phyloP scores from a whole-genome alignment of 2,329 filamentous ascomycete genomes.

The Diplodia sapinea region DNA sequence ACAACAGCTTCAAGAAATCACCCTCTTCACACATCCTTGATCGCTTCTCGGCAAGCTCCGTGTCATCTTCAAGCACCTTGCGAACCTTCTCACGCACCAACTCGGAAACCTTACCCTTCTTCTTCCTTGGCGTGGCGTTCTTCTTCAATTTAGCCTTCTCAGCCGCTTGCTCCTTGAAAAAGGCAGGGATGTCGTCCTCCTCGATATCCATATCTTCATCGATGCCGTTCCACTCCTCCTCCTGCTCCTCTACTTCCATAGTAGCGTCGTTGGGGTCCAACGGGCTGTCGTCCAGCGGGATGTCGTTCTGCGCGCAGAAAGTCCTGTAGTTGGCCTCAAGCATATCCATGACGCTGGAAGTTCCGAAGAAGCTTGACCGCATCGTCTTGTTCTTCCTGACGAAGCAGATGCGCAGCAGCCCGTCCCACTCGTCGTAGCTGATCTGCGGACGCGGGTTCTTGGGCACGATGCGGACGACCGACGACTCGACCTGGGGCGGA shows the following conservation, averaged over 20 bases:
- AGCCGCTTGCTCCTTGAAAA: conserved; percentile 72
- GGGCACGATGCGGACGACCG: conserved; percentile 86
- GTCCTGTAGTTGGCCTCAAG: conserved; percentile 87
- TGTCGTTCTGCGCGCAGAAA: conserved; percentile 86
- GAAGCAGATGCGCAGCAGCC: conserved; percentile 81
- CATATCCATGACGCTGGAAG: conserved; percentile 79
- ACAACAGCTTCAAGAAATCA: conserved; percentile 82
- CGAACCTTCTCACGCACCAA: conserved; percentile 86
- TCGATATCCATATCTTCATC: conserved; percentile 63
- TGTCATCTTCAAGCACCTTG: conserved; percentile 81
- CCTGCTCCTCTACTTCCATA: conserved; percentile 57
- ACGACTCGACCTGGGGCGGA: conserved; percentile 89
- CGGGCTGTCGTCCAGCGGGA: conserved; percentile 71
- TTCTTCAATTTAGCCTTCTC: conserved; percentile 61
- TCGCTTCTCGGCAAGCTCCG: conserved; percentile 78
- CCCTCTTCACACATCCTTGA: conserved; percentile 89
- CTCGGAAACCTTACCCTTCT: conserved; percentile 78
- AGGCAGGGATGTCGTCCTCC: conserved; percentile 73
- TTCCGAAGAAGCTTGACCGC: conserved; percentile 79
- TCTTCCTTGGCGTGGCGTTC: conserved; percentile 64
- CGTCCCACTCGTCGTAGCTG: conserved; percentile 94
- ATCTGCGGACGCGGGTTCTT: conserved; percentile 86
- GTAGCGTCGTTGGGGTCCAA: conserved; percentile 52
- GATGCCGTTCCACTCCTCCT: conserved; percentile 55
- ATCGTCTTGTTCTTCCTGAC: conserved; percentile 90